Conservation (phyloP, 2,329 filamentous ascomycete species). For the Fusarium sp. region DNA sequence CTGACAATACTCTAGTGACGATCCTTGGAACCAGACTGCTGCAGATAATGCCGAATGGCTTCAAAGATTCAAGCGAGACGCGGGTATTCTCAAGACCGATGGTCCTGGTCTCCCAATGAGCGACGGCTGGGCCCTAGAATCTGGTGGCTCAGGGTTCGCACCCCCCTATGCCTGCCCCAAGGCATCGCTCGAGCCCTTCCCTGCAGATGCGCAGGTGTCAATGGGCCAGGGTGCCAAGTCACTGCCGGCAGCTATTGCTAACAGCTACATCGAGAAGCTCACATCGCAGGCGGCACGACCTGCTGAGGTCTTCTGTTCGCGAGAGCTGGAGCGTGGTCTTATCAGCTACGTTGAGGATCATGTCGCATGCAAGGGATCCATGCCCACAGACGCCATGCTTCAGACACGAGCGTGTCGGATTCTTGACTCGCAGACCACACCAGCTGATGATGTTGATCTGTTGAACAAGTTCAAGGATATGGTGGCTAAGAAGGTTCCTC, state of each 20-base stretch:
- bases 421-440: constrained; percentile 55
- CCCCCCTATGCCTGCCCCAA: constrained; percentile 63
- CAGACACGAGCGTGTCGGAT: constrained; percentile 59
- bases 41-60: constrained; percentile 73
- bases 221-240: constrained; percentile 51
- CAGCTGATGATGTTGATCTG: constrained; percentile 63
- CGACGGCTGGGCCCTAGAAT: constrained; percentile 56
- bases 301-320: constrained; percentile 64
- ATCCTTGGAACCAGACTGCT: constrained; percentile 71
- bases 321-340: constrained; percentile 66
- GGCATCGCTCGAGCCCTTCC: constrained; percentile 48
- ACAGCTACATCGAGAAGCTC: constrained; percentile 58
- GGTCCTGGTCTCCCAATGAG: constrained; percentile 60
- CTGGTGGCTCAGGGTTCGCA: constrained; percentile 64
- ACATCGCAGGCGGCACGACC: constrained; percentile 56
- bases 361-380: constrained; percentile 48
- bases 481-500: constrained; percentile 47
- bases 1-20: constrained; percentile 56
- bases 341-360: constrained; percentile 57
- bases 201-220: constrained; percentile 45
- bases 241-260: constrained; percentile 57
- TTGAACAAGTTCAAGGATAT: constrained; percentile 63
- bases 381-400: constrained; percentile 60
- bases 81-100: constrained; percentile 59
- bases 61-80: constrained; percentile 67